Conservation (phyloP, 345 rosid species). For the Linum usitatissimum region DNA sequence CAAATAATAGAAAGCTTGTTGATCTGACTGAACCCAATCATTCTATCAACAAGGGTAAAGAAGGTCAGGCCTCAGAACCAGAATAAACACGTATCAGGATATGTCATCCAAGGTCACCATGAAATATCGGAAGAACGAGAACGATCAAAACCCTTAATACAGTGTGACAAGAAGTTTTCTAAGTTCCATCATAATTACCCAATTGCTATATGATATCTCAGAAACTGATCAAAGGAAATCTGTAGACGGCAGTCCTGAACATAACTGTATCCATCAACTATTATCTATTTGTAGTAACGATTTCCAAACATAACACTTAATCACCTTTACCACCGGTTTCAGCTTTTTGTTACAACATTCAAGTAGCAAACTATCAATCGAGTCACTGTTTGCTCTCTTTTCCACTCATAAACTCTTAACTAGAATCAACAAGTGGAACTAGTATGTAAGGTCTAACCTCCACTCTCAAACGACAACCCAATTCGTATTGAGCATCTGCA, state of each 20-base stretch:
- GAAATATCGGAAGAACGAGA: neutral
- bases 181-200: no score
- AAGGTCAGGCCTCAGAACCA: slow-evolving; percentile 2
- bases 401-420: neutral
- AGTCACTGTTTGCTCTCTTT: neutral
- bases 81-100: neutral
- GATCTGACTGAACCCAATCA: slow-evolving; percentile 68
- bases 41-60: slow-evolving; percentile 29
- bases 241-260: neutral
- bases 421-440: neutral
- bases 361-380: neutral
- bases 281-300: neutral
- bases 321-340: neutral
- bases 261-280: neutral
- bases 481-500: neutral
- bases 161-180: no score
- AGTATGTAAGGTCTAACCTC: slow-evolving; percentile 40
- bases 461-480: slow-evolving; percentile 33
- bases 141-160: neutral
- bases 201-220: no score
- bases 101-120: neutral
- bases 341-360: neutral
- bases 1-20: slow-evolving; percentile 77
- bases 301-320: neutral
- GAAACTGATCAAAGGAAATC: no score